Evolutionary conservation across 2,329 filamentous ascomycete genomes (phyloP).

Genomic region (Westerdykella sp.): DNA sequence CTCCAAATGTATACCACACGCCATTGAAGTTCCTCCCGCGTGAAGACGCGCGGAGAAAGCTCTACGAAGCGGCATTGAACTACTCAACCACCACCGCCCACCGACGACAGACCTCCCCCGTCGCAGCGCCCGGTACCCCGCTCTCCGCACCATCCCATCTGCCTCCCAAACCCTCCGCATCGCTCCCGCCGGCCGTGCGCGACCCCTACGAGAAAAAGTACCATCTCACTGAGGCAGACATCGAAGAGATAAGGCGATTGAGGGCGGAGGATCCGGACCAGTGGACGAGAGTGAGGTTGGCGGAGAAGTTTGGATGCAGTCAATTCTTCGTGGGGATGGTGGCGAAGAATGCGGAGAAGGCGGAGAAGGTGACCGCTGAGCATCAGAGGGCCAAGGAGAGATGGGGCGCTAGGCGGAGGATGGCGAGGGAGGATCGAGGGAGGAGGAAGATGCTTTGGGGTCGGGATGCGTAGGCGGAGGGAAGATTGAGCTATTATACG

Average conservation of each 20-base stretch:
- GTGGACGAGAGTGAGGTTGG: slow-evolving; percentile 55
- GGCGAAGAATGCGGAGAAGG: slow-evolving; percentile 42
- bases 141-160: slow-evolving; percentile 14
- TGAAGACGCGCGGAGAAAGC: slow-evolving; percentile 48
- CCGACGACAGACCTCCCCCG: slow-evolving; percentile 16
- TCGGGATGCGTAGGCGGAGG: slow-evolving; percentile 45
- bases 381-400: slow-evolving; percentile 51
- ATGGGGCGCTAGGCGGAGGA: slow-evolving; percentile 55
- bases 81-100: slow-evolving; percentile 17
- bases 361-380: slow-evolving; percentile 40
- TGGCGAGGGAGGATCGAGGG: slow-evolving; percentile 55
- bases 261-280: slow-evolving; percentile 49
- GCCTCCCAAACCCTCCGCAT: slow-evolving; percentile 20
- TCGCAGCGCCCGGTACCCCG: slow-evolving; percentile 27
- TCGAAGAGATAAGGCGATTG: slow-evolving; percentile 54
- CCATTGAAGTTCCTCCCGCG: slow-evolving; percentile 58
- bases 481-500: not conserved
- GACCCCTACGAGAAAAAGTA: slow-evolving; percentile 53
- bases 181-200: slow-evolving; percentile 47
- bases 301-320: slow-evolving; percentile 58
- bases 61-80: slow-evolving; percentile 37
- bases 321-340: slow-evolving; percentile 58
- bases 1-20: slow-evolving; percentile 58
- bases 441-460: slow-evolving; percentile 57
- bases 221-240: slow-evolving; percentile 51